Conservation (phyloP, 345 rosid species). For the Microthlaspi erraticum region DNA sequence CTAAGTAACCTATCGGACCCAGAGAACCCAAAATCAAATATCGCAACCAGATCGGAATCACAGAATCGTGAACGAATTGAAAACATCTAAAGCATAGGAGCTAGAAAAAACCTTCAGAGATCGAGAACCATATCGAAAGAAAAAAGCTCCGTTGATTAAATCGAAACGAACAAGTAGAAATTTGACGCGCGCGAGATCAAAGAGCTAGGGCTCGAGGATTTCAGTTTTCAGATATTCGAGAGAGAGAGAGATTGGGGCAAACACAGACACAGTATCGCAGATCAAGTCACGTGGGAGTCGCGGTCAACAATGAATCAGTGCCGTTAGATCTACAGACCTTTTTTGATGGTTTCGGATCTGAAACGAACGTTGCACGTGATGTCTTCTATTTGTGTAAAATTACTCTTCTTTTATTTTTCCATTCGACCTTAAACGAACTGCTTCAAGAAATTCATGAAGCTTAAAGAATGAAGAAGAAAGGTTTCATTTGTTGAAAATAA, state of each 20-base stretch:
- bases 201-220: constrained; percentile 37
- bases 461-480: too few species aligned
- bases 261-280: constrained; percentile 26
- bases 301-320: constrained; percentile 23
- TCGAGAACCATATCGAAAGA: constrained; percentile 9
- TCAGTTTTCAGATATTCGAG: constrained; percentile 22
- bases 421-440: neutral
- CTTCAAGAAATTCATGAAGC: neutral
- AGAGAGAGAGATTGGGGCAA: constrained; percentile 20
- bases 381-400: neutral
- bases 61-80: neutral
- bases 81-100: constrained; percentile 2
- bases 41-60: constrained; percentile 13
- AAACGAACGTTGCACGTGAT: constrained; percentile 28
- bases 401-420: neutral
- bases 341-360: constrained; percentile 30
- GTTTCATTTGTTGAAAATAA: too few species aligned
- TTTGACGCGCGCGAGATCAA: constrained; percentile 19
- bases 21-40: constrained; percentile 8
- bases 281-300: constrained; percentile 41
- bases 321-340: constrained; percentile 36
- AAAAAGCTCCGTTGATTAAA: constrained; percentile 17
- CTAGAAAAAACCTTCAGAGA: constrained; percentile 26
- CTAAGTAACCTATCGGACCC: neutral
- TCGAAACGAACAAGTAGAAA: neutral